A percentile compares a stretch with the other conserved stretches of the same genome.
phyloP scores from a whole-genome alignment of 2,329 filamentous ascomycete species.

The Hypoxylon rubiginosum region DNA sequence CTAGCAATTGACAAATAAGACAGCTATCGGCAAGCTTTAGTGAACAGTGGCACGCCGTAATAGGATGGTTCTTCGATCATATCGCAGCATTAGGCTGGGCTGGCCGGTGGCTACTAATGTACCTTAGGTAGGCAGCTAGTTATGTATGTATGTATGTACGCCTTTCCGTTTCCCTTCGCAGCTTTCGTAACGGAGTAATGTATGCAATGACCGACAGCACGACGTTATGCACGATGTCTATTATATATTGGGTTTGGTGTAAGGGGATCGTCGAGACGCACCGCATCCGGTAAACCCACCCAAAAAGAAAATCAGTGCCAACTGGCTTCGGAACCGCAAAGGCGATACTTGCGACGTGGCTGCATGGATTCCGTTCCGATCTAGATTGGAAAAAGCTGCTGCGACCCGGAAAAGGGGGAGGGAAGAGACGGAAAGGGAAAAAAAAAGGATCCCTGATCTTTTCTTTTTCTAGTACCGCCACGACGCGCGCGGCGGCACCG shows the following conservation, averaged over 20 bases:
- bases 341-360: slow-evolving; percentile 38
- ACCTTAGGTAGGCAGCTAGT: too few species aligned
- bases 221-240: slow-evolving; percentile 32
- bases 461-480: slow-evolving; percentile 15
- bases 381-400: slow-evolving; percentile 29
- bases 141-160: slow-evolving; percentile 2
- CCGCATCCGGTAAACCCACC: slow-evolving; percentile 10
- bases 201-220: slow-evolving; percentile 26
- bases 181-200: slow-evolving; percentile 14
- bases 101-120: too few species aligned
- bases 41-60: slow-evolving; percentile 33
- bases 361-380: slow-evolving; percentile 30
- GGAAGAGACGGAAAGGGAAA: background rate
- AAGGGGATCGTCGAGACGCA: slow-evolving; percentile 30
- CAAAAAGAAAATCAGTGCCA: slow-evolving; percentile 27
- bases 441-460: background rate
- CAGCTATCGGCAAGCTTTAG: slow-evolving; percentile 19
- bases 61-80: slow-evolving; percentile 30
- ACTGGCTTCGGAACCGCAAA: slow-evolving; percentile 27
- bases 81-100: slow-evolving; percentile 16
- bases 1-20: slow-evolving; percentile 32
- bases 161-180: slow-evolving; percentile 9
- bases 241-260: slow-evolving; percentile 29
- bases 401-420: slow-evolving; percentile 16
- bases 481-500: slow-evolving; percentile 32